A percentile compares a stretch with the other conserved stretches of the same genome.
Evolutionary conservation across 2,329 filamentous ascomycete species (phyloP).

Genomic region (Simplicillium sp.): DNA sequence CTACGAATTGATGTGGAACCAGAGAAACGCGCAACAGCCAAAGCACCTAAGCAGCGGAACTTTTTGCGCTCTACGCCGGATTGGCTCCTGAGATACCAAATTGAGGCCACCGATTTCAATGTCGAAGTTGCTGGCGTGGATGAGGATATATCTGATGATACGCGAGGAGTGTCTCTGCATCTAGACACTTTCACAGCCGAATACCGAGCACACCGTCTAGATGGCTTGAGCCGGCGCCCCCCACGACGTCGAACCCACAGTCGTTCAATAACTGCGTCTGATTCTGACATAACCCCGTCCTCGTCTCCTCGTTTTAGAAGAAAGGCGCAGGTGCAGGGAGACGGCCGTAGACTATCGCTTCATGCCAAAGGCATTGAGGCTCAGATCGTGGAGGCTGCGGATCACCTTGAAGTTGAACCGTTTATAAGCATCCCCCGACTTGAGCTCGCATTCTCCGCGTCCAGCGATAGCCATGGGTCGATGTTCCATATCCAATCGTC

Average conservation of each 20-base stretch:
- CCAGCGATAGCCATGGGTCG: constrained; percentile 78
- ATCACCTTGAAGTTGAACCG: constrained; percentile 75
- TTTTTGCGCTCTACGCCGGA: constrained; percentile 69
- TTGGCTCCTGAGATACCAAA: constrained; percentile 76
- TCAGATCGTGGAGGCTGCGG: constrained; percentile 79
- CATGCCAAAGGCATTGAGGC: constrained; percentile 79
- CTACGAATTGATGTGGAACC: constrained; percentile 62
- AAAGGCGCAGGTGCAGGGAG: constrained; percentile 48
- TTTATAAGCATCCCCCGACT: constrained; percentile 81
- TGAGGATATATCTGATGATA: constrained; percentile 69
- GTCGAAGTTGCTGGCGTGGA: constrained; percentile 87
- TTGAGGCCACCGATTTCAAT: constrained; percentile 84
- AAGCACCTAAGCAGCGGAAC: constrained; percentile 46
- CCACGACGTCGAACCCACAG: constrained; percentile 66
- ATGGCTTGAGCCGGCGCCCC: constrained; percentile 48
- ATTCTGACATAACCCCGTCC: constrained; percentile 47
- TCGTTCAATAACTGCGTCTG: constrained; percentile 56
- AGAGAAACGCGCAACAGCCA: constrained; percentile 39
- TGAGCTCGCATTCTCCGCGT: constrained; percentile 76
- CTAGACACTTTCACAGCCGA: constrained; percentile 82
- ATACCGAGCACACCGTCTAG: constrained; percentile 73
- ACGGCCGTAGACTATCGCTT: constrained; percentile 73
- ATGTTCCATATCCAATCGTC: constrained; percentile 80
- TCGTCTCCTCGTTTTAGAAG: constrained; percentile 32
- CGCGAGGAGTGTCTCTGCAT: constrained; percentile 75